Evolutionary conservation across 768 basidiomycete species (phyloP), one percentile per base, ranked within the genome.

Genomic region (Coprinopsis marcescibilis): DNA sequence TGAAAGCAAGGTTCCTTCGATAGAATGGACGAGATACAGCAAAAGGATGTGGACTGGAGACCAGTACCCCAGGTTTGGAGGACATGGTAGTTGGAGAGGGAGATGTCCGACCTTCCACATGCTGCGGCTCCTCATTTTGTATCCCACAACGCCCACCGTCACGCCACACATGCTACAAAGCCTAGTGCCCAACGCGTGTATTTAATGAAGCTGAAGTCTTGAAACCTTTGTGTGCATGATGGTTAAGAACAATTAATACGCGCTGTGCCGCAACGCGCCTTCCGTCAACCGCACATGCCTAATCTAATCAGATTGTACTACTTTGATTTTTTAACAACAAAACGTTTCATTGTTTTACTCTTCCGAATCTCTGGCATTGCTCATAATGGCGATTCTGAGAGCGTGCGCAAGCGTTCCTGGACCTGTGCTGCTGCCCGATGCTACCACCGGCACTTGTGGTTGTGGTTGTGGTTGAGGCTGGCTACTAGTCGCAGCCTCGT

Each of bases 401-500:
- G 27, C 26, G 5, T 43, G 41, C n/a, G 26, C 13, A 32, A 56
- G 50, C 14, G 62, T 61, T 27, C 61, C 65, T 15, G 62, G 59
- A 1, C 57, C 60, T 29, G 54, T 65, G 49, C 66, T 71, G 62
- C 59, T 46, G 57, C 60, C 32, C 53, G 45, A 17, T 50, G 39
- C 8, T 40, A 43, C 50, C 60, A n/a, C n/a, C n/a, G n/a, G n/a
- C n/a, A 62, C 13, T 63, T 53, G 46, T 49, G 43, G 24, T 51
- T 37, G 54, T 50, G n/a, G n/a, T n/a, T n/a, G n/a, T n/a, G n/a
- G n/a, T n/a, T n/a, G n/a, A n/a, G n/a, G n/a, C n/a, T n/a, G n/a
- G n/a, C n/a, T n/a, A n/a, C n/a, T n/a, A n/a, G n/a, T 38, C 45
- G 50, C 55, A 30, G 70, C 67, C 25, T 60, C 59, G 13, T 81